phyloP scores from a whole-genome alignment of 2,329 filamentous ascomycete species.

The Verticillium nonalfalfae region DNA sequence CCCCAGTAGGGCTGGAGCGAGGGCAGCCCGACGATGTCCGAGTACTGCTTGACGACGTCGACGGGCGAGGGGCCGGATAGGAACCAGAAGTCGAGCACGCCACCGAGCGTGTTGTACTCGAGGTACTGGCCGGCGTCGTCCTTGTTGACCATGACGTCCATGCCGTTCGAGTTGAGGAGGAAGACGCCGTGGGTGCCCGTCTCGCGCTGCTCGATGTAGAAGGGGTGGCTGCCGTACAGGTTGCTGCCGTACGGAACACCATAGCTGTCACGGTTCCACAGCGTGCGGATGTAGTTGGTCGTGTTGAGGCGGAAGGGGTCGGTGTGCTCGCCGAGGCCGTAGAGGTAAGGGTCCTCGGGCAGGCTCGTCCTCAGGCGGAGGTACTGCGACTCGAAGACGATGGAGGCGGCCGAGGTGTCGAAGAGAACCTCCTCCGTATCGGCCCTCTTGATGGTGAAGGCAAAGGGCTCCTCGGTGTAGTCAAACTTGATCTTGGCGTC shows the following conservation, averaged over 20 bases:
- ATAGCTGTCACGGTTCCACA: background rate
- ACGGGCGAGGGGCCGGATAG: constrained; percentile 58
- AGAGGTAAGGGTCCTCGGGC: constrained; percentile 68
- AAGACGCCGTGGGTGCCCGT: constrained; percentile 73
- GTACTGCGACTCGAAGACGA: constrained; percentile 74
- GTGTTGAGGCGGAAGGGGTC: constrained; percentile 65
- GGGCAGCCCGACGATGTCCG: constrained; percentile 56
- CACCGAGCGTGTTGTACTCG: constrained; percentile 61
- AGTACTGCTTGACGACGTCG: background rate
- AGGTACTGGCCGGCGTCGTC: constrained; percentile 44
- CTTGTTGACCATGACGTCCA: constrained; percentile 1
- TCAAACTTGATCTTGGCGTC: constrained; percentile 40
- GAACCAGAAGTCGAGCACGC: constrained; percentile 74
- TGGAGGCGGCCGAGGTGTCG: constrained; percentile 53
- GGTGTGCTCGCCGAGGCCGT: constrained; percentile 69
- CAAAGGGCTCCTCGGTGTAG: constrained; percentile 50
- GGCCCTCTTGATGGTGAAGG: constrained; percentile 53
- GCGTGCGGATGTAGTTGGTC: constrained; percentile 43
- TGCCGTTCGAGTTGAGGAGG: constrained; percentile 65
- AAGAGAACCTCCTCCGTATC: constrained; percentile 60
- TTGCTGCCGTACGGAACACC: constrained; percentile 42
- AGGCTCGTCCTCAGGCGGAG: constrained; percentile 63
- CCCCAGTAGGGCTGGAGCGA: constrained; percentile 75
- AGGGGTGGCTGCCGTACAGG: constrained; percentile 70
- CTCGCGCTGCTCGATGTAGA: constrained; percentile 70